Evolutionary conservation across 345 rosid species (phyloP).

Genomic region (Draba incana): DNA sequence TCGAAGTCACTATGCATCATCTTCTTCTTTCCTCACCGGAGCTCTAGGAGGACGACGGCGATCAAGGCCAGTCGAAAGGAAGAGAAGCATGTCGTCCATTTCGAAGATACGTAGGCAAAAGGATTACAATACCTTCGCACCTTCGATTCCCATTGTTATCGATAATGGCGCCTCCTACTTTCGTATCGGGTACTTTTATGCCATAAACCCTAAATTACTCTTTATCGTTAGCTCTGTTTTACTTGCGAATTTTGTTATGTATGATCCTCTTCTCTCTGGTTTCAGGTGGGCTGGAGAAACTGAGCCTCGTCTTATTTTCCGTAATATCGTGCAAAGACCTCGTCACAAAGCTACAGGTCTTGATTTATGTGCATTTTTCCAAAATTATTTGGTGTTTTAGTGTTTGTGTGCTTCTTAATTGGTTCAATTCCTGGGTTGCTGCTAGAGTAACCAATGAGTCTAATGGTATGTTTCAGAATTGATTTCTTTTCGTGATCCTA

Average conservation of each 20-base stretch:
- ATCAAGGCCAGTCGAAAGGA: neutral
- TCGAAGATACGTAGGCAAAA: constrained; percentile 67
- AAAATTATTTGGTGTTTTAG: neutral
- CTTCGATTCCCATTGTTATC: constrained; percentile 85
- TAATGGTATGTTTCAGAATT: neutral
- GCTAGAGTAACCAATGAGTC: constrained; percentile 16
- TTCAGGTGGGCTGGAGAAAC: constrained; percentile 97
- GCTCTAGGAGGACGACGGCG: constrained; percentile 13
- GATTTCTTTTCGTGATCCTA: neutral
- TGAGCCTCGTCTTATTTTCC: constrained; percentile 90
- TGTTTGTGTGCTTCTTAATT: constrained; percentile 14
- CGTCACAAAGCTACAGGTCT: constrained; percentile 92
- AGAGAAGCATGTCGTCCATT: constrained; percentile 56
- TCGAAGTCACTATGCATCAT: constrained; percentile 16
- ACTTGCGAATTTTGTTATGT: neutral
- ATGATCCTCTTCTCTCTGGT: neutral
- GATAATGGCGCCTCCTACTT: constrained; percentile 97
- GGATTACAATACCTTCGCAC: constrained; percentile 68
- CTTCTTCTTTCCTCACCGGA: constrained; percentile 35
- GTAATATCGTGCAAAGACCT: constrained; percentile 95
- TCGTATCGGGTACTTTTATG: constrained; percentile 77
- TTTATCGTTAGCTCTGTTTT: neutral
- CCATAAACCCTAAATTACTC: constrained; percentile 44
- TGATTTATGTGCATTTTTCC: constrained; percentile 2
- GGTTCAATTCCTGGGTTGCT: neutral